A percentile compares a stretch with the other conserved stretches of the same genome.
phyloP scores from a whole-genome alignment of 768 basidiomycete genomes.

The Xerocomellus intermedius region DNA sequence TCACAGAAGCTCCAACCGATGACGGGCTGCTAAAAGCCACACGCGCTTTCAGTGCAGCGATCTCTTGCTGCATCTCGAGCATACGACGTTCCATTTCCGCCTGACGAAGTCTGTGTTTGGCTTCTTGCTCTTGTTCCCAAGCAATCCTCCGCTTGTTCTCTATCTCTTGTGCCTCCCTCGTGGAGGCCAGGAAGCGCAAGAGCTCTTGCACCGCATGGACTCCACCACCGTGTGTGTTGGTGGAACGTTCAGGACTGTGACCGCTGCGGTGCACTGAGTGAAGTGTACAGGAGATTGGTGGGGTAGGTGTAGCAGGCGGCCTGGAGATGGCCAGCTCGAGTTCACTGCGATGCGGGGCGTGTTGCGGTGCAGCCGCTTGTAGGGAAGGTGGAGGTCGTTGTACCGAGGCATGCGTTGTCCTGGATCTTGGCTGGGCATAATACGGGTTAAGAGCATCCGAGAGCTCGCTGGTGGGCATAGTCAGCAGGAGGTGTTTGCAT shows the following conservation, averaged over 20 bases:
- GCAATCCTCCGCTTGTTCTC: constrained; percentile 57
- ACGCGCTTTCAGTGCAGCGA: constrained; percentile 44
- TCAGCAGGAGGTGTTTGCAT: constrained; percentile 22
- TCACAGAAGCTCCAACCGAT: constrained; percentile 1
- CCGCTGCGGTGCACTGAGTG: constrained; percentile 5
- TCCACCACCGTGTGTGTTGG: constrained; percentile 35
- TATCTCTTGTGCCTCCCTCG: constrained; percentile 57
- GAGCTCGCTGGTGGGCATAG: constrained; percentile 70
- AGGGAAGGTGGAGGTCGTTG: constrained; percentile 27
- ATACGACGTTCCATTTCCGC: constrained; percentile 60
- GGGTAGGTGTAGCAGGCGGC: constrained; percentile 24
- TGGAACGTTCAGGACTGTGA: constrained; percentile 17
- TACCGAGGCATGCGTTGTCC: constrained; percentile 18
- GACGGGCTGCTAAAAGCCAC: constrained; percentile 28
- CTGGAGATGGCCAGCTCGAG: constrained; percentile 58
- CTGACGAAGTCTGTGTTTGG: constrained; percentile 50
- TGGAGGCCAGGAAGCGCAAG: constrained; percentile 53
- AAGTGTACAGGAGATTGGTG: constrained; percentile 21
- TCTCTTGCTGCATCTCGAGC: constrained; percentile 52
- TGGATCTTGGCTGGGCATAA: constrained; percentile 44
- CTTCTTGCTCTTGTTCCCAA: constrained; percentile 75
- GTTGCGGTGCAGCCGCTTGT: constrained; percentile 36
- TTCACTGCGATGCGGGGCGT: constrained; percentile 61
- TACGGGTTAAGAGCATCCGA: constrained; percentile 77
- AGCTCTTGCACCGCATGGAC: constrained; percentile 57